Evolutionary conservation across 352 stramenopile genomes (phyloP).

Genomic region (Phytophthora sp.): DNA sequence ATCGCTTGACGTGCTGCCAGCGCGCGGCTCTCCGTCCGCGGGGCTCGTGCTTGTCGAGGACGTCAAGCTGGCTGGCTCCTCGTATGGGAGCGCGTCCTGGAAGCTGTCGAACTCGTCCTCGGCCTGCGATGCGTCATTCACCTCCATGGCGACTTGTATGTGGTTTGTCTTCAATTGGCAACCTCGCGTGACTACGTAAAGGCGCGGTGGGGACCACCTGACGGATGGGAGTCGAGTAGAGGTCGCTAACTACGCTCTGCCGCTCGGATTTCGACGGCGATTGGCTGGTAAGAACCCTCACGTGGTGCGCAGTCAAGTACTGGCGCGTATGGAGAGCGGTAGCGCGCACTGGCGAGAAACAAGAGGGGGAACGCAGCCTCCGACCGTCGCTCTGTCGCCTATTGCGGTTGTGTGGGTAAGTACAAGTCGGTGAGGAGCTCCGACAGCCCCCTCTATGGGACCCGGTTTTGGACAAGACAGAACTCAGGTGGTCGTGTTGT

Average conservation of each 20-base stretch:
- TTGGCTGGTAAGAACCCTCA: constrained; percentile 7
- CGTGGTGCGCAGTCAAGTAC: constrained; percentile 10
- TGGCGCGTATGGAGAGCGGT: not conserved
- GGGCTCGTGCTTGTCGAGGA: constrained; percentile 50
- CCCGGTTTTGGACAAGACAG: constrained; percentile 5
- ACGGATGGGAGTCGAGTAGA: constrained; percentile 7
- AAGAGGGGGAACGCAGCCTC: constrained; percentile 22
- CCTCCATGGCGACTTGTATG: constrained; percentile 29
- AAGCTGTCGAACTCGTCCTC: constrained; percentile 37
- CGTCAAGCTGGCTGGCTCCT: constrained; percentile 39
- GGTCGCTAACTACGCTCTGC: constrained; percentile 17
- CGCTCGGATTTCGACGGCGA: constrained; percentile 17
- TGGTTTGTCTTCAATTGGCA: constrained; percentile 10
- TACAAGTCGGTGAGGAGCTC: constrained; percentile 11
- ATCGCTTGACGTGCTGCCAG: constrained; percentile 31
- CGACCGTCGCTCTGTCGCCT: constrained; percentile 26
- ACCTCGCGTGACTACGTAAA: constrained; percentile 22
- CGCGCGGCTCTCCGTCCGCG: constrained; percentile 30
- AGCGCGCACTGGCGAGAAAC: not conserved
- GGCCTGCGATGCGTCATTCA: constrained; percentile 15
- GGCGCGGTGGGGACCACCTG: constrained; percentile 16
- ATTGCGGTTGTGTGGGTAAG: constrained; percentile 26
- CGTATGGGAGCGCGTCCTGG: constrained; percentile 34
- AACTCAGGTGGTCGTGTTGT: constrained; percentile 38
- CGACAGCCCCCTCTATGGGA: not conserved